These are phyloP conservation scores for Colletotrichum sp. DNA, from an alignment of 2,329 filamentous ascomycete genomes.

Conservation along the genomic window DNA sequence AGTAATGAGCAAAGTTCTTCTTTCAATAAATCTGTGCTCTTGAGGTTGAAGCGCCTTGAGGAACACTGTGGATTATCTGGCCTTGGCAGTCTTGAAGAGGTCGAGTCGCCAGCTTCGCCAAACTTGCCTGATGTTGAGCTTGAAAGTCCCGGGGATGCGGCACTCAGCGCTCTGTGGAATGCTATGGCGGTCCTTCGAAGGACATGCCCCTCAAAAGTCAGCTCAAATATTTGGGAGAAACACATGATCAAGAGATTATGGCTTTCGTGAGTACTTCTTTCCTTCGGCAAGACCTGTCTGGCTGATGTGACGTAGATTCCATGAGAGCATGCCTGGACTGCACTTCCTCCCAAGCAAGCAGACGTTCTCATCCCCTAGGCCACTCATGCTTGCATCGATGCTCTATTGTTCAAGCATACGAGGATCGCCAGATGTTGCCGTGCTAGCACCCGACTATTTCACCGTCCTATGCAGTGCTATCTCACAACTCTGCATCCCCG, in stretches of 20 bases:
- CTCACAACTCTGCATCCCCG: constrained; percentile 42
- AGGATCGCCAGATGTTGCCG: constrained; percentile 36
- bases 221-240: constrained; percentile 35
- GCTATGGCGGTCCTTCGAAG: constrained; percentile 33
- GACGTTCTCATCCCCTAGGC: constrained; percentile 45
- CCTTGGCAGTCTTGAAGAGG: constrained; percentile 22
- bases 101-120: background rate
- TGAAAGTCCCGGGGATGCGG: constrained; percentile 5
- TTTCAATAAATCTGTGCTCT: constrained; percentile 22
- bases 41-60: constrained; percentile 29
- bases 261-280: constrained; percentile 29
- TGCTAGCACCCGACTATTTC: constrained; percentile 42
- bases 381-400: constrained; percentile 47
- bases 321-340: constrained; percentile 47
- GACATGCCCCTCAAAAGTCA: constrained; percentile 26
- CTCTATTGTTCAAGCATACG: constrained; percentile 45
- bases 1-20: constrained; percentile 16
- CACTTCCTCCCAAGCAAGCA: constrained; percentile 49
- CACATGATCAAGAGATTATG: constrained; percentile 37
- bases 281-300: background rate
- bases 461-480: constrained; percentile 42
- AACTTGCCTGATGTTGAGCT: background rate
- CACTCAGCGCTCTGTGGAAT: constrained; percentile 30
- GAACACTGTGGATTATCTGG: constrained; percentile 28
- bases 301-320: constrained; percentile 35